Evolutionary conservation across 208 protist species (phyloP).

Genomic region (Strigomonas culicis): DNA sequence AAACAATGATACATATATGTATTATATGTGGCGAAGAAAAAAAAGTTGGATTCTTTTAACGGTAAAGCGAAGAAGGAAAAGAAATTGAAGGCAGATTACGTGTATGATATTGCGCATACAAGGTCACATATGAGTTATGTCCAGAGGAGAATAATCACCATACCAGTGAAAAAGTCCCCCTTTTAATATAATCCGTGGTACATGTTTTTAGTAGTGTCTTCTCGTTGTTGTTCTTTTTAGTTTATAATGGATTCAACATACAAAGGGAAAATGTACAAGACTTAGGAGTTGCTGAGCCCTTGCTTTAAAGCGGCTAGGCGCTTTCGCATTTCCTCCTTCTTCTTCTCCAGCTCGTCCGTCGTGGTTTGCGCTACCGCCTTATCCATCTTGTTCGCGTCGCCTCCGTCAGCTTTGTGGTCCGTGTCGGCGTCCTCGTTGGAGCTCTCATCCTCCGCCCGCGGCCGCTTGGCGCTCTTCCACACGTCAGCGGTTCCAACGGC

Average conservation of each 20-base stretch:
- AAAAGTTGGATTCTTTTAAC: not conserved
- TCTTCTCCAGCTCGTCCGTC: slow-evolving; percentile 32
- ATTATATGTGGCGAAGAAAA: not conserved
- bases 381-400: not conserved
- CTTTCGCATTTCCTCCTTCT: slow-evolving; percentile 44
- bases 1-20: slow-evolving; percentile 1
- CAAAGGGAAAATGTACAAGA: too few relatives aligned
- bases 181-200: too few relatives aligned
- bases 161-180: too few relatives aligned
- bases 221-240: not conserved
- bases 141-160: too few relatives aligned
- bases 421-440: too few relatives aligned
- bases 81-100: not conserved
- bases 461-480: too few relatives aligned
- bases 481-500: not conserved
- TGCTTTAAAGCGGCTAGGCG: slow-evolving; percentile 46
- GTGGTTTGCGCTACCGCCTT: not conserved
- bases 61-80: not conserved
- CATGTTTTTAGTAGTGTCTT: not conserved
- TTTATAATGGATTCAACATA: too few relatives aligned
- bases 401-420: not conserved
- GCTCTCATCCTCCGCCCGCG: too few relatives aligned
- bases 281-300: not conserved
- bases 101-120: too few relatives aligned
- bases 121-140: too few relatives aligned